Evolutionary conservation across 164 flowering plant genomes (phyloP).

Genomic region (Warburgia ugandensis): DNA sequence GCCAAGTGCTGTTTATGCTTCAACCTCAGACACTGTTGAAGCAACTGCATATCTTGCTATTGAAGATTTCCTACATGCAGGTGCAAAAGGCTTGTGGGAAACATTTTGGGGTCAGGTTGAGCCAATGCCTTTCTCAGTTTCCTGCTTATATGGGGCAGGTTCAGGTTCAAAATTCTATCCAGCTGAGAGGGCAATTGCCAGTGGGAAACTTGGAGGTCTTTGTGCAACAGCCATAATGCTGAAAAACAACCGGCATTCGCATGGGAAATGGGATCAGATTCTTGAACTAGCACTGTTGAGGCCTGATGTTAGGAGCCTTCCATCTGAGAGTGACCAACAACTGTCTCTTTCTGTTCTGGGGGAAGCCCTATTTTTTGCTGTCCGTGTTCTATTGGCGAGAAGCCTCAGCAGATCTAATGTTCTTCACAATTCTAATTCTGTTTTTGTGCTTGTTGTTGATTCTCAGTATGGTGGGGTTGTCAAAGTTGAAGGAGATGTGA

Average conservation of each 20-base stretch:
- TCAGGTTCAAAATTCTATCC: constrained; percentile 62
- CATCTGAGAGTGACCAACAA: constrained; percentile 31
- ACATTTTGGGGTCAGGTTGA: constrained; percentile 78
- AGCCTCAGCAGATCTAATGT: constrained; percentile 57
- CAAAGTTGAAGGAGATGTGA: constrained; percentile 77
- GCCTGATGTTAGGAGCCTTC: constrained; percentile 48
- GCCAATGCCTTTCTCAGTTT: constrained; percentile 67
- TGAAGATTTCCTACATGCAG: constrained; percentile 85
- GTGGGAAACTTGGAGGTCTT: constrained; percentile 62
- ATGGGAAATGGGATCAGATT: constrained; percentile 84
- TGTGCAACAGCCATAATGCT: constrained; percentile 73
- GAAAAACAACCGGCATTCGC: constrained; percentile 54
- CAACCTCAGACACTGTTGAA: constrained; percentile 63
- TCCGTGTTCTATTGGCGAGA: constrained; percentile 65
- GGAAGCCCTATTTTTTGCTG: constrained; percentile 75
- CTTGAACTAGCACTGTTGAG: constrained; percentile 69
- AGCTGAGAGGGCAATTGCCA: constrained; percentile 77
- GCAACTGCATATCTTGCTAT: constrained; percentile 76
- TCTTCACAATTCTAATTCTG: constrained; percentile 39
- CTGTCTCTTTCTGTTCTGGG: constrained; percentile 62
- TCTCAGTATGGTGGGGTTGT: constrained; percentile 80
- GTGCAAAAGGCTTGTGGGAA: constrained; percentile 87
- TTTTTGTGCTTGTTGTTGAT: constrained; percentile 71
- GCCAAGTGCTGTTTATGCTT: constrained; percentile 81
- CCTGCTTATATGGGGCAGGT: constrained; percentile 43